Conservation (phyloP, 345 rosid species). For the Heritiera littoralis region DNA sequence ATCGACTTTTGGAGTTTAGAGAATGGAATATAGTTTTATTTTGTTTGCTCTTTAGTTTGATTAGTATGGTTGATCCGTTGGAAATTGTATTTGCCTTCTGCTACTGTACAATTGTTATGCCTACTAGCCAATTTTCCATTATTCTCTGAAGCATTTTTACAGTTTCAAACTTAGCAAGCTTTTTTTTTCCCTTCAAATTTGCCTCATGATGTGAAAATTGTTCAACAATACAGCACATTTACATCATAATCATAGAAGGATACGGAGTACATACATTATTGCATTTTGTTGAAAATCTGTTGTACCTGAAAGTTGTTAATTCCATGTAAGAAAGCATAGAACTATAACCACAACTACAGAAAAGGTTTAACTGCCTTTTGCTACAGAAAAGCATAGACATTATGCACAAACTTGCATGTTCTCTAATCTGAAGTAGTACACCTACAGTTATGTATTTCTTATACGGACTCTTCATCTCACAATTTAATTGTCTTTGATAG, state of each 20-base stretch:
- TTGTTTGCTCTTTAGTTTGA: neutral
- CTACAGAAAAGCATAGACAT: neutral
- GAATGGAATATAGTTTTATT: neutral
- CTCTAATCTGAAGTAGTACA: neutral
- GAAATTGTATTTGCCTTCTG: neutral
- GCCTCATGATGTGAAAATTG: neutral
- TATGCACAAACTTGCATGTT: neutral
- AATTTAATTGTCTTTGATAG: slow-evolving; percentile 34
- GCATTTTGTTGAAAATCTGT: neutral
- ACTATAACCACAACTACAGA: neutral
- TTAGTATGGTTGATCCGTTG: neutral
- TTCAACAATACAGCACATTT: neutral
- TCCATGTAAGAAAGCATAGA: neutral
- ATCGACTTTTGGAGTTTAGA: neutral
- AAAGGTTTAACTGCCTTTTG: neutral
- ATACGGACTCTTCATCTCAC: neutral
- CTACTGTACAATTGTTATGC: neutral
- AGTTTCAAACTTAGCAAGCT: neutral
- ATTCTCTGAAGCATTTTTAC: neutral
- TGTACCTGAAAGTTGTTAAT: neutral
- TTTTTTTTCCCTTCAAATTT: neutral
- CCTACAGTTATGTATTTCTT: neutral
- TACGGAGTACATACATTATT: neutral
- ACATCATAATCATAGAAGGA: neutral
- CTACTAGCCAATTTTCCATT: neutral